These are phyloP conservation scores for Coix lacrymajobi DNA, from an alignment of 176 grass and related monocot genomes.

Conservation along the genomic window DNA sequence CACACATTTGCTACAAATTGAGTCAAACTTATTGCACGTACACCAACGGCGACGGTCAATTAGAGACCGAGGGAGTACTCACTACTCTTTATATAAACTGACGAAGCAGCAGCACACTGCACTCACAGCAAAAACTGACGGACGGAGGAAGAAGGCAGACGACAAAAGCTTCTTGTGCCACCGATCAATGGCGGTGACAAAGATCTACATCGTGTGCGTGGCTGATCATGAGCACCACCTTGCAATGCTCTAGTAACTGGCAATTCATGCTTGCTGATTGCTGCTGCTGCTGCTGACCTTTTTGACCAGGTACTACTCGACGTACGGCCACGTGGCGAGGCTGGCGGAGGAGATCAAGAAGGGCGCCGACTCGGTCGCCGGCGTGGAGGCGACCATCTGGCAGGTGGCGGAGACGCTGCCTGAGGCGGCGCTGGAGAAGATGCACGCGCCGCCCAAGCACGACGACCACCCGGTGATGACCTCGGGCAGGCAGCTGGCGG, in stretches of 20 bases:
- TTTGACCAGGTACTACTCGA: background rate
- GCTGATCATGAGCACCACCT: background rate
- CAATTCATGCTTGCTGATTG: background rate
- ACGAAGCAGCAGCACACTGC: background rate
- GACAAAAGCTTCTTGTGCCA: background rate
- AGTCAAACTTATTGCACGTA: no score
- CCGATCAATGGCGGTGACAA: background rate
- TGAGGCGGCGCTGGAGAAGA: background rate
- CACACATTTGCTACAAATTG: no score
- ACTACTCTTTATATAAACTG: background rate
- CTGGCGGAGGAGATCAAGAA: background rate
- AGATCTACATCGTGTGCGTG: background rate
- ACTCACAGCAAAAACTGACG: background rate
- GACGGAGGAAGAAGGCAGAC: background rate
- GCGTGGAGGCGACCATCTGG: background rate
- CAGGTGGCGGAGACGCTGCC: background rate
- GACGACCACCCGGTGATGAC: background rate
- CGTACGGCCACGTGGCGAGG: background rate
- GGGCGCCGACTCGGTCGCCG: background rate
- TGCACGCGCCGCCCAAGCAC: background rate
- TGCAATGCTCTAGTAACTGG: background rate
- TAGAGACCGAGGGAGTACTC: no score
- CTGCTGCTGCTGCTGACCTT: background rate
- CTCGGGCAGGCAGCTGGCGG: constrained; percentile 1
- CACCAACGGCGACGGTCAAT: no score